Base-by-base conservation (phyloP, 2,329 filamentous ascomycete species). In the Penicillium sp. region DNA sequence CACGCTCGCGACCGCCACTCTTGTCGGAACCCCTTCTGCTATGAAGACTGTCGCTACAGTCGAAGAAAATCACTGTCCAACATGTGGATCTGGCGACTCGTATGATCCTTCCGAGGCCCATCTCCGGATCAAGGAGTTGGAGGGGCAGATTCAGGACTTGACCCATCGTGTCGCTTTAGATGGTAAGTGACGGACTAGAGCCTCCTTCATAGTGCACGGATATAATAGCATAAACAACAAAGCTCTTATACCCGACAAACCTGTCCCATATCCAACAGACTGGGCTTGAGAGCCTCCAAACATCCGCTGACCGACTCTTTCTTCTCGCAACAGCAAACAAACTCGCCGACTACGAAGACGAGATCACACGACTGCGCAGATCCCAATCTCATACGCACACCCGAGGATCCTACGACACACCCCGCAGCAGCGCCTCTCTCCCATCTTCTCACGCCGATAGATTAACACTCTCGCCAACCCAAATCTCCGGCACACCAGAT, bases 271-370 rank as follows among this genome's bases (percentile, higher is more conserved):
- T 16, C 16, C 16, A 10, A 39, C 3, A 19, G 6, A 9, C 11
- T 39, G n/a, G 2, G 10, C 16, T 10, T 39, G 8, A 16, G 27
- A 2, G 3, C 14, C 24, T 39, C 8, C 21, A 37, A 46, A 24
- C 29, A 16, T 27, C 33, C 13, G 33, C 47, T 57, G 44, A 55
- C 56, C 33, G 48, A 57, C 55, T 62, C 19, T 42, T 42, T 48
- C 56, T 22, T 26, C 47, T 43, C 21, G 19, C 37, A n/a, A 62
- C 64, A 83, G 82, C 80, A 49, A 79, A 81, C 63, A 85, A 78
- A 70, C 80, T 86, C 61, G 83, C 83, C 66, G 82, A 86, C 70
- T 87, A 87, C 71, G 85, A 87, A 76, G 84, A 87, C 62, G 82
- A 87, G 68, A 74, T 87, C 24, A 82, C 78, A 54, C 76, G 75